Evolutionary conservation across 305 asterid species (phyloP), one percentile per base, ranked within the genome.

Genomic region (Plantago coronopus): DNA sequence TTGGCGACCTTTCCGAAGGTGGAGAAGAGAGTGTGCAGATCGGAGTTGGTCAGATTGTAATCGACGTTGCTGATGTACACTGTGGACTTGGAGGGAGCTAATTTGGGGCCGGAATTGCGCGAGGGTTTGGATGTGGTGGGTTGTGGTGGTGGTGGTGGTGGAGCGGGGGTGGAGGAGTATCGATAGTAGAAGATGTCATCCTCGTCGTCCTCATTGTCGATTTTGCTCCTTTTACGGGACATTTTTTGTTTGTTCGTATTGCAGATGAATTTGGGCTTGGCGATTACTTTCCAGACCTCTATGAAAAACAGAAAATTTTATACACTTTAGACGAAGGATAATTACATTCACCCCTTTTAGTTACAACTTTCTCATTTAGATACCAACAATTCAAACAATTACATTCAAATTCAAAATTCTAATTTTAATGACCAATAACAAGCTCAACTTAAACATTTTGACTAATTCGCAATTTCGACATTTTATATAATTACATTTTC

Each of bases 31-130:
- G 97, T 93, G 73, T 81, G 90, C 67, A 93, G 79, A 69, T 93
- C 97, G 51, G 95, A 93, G 62, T 91, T 88, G 0, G 97, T 91
- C 19, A 91, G 80, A 69, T 71, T 77, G 87, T 69, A 91, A 74
- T 91, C 98, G 29, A 91, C 59, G 86, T 91, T 91, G 84, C 93
- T 77, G 11, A 86, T 85, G 73, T 91, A 91, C 48, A 91, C 95
- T 5, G 98, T 88, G 22, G 98, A 91, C 67, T 86, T 91, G 2
- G 98, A 91, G 2, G 98, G 97, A 7, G 97, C 98, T 42, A 91
- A 69, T 18, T 95, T 84, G 22, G 38, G 38, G 7, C 95, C 90
- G 51, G 91, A 83, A 21, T 90, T 86, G 22, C 78, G 78, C 15
- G 91, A 77, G 64, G 76, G 42, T 72, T 73, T 80, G 42, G 74